A percentile compares a stretch with the other conserved stretches of the same genome.
Conservation (phyloP, 192 early-diverging fungal genomes). For the Phycomyces nitens region DNA sequence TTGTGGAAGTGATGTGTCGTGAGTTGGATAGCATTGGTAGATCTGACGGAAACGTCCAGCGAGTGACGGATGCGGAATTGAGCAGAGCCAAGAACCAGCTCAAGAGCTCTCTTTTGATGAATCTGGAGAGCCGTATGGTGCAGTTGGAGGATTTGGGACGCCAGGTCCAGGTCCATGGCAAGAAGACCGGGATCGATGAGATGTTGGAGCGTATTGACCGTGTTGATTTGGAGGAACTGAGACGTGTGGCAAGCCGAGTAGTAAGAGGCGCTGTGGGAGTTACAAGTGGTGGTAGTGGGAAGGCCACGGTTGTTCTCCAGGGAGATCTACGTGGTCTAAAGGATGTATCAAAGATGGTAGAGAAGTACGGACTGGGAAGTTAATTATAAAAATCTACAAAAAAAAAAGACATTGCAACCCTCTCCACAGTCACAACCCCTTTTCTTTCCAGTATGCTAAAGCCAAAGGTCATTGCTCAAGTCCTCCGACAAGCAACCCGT, state of each 20-base stretch:
- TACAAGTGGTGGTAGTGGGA: conserved; percentile 54
- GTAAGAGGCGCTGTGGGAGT: conserved; percentile 59
- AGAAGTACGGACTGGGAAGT: neutral
- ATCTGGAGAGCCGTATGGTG: conserved; percentile 87
- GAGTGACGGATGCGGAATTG: conserved; percentile 61
- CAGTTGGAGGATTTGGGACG: conserved; percentile 93
- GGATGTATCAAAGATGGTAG: conserved; percentile 23
- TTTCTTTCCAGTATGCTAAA: conserved; percentile 43
- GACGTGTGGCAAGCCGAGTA: conserved; percentile 68
- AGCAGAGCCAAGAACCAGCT: conserved; percentile 94
- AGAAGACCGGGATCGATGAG: conserved; percentile 68
- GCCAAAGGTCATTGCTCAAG: conserved; percentile 60
- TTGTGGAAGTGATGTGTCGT: conserved; percentile 79
- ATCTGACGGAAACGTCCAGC: conserved; percentile 19
- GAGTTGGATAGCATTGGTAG: conserved; percentile 76
- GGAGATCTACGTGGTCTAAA: conserved; percentile 48
- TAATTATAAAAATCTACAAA: neutral
- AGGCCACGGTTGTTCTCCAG: conserved; percentile 65
- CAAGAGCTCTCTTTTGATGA: conserved; percentile 89
- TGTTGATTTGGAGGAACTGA: conserved; percentile 71
- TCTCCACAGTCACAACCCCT: no score
- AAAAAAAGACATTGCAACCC: no score
- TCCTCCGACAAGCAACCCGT: conserved; percentile 52
- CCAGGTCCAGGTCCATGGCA: conserved; percentile 74
- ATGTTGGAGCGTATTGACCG: conserved; percentile 80